These are phyloP conservation scores for Podospora conica DNA, from an alignment of 495 filamentous ascomycete genomes.

Conservation along the genomic window DNA sequence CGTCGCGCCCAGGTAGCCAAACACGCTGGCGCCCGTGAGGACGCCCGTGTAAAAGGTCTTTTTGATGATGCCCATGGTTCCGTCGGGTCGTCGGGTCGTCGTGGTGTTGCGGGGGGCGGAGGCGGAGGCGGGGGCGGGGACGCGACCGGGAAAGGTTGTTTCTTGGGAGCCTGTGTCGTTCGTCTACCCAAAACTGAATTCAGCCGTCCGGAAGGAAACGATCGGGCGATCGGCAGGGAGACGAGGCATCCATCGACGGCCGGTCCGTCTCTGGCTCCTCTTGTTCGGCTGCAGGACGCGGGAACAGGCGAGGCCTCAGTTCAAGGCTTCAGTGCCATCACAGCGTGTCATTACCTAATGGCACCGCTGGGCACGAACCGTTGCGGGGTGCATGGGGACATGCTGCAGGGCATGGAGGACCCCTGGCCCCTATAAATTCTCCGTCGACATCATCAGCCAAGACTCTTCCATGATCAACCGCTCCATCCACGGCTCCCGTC, in stretches of 20 bases:
- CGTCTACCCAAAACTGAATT: not conserved
- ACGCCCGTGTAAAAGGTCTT: slow-evolving; percentile 38
- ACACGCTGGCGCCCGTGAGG: slow-evolving; percentile 31
- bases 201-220: not conserved
- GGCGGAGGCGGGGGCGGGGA: too few relatives aligned
- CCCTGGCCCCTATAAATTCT: not conserved
- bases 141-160: not conserved
- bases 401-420: not conserved
- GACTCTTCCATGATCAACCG: too few relatives aligned
- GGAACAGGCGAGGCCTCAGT: not conserved
- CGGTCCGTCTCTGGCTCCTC: not conserved
- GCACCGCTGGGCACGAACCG: not conserved
- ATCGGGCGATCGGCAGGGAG: not conserved
- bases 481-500: not conserved
- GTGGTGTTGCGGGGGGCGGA: not conserved
- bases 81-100: too few relatives aligned
- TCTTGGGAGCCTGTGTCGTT: not conserved
- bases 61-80: slow-evolving; percentile 44
- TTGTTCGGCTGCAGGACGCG: not conserved
- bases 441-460: not conserved
- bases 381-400: not conserved
- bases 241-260: not conserved
- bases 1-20: slow-evolving; percentile 33
- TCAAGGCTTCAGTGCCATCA: not conserved
- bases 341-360: not conserved